A percentile compares a stretch with the other conserved stretches of the same genome.
phyloP scores from a whole-genome alignment of 768 basidiomycete genomes.

The Termitomyces sp. region DNA sequence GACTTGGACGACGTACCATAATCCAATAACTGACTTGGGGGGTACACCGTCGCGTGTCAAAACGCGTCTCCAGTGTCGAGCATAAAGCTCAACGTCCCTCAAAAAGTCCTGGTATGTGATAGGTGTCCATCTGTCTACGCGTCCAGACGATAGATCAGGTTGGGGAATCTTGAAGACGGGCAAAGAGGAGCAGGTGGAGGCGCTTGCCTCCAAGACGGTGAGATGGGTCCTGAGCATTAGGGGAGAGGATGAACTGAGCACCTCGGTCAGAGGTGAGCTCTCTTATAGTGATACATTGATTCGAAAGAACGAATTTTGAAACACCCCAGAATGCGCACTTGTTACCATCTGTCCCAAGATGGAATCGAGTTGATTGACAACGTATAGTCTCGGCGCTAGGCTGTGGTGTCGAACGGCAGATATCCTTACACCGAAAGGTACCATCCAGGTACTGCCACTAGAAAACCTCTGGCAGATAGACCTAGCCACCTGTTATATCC shows the following conservation, averaged over 20 bases:
- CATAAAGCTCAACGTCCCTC: constrained; percentile 50
- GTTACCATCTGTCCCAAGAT: constrained; percentile 10
- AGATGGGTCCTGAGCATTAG: constrained; percentile 44
- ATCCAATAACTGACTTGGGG: constrained; percentile 51
- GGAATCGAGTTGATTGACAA: constrained; percentile 11
- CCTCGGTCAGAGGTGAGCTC: background rate
- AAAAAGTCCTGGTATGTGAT: constrained; percentile 41
- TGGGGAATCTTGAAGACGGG: constrained; percentile 52
- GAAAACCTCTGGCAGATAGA: constrained; percentile 5
- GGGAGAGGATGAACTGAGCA: background rate
- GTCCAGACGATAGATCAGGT: constrained; percentile 25
- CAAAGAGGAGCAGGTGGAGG: constrained; percentile 37
- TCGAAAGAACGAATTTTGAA: constrained; percentile 12
- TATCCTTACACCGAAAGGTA: constrained; percentile 11
- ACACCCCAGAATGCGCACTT: constrained; percentile 7
- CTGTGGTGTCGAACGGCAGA: constrained; percentile 9
- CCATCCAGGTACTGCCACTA: constrained; percentile 12
- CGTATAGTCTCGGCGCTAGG: constrained; percentile 1
- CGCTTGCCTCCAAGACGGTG: constrained; percentile 46
- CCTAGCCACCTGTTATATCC: constrained; percentile 11
- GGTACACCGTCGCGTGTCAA: constrained; percentile 38
- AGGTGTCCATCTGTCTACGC: constrained; percentile 19
- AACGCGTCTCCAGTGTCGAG: constrained; percentile 48
- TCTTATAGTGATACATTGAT: constrained; percentile 8
- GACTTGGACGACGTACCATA: constrained; percentile 44